Evolutionary conservation across 202 grass and related monocot genomes (phyloP).

Genomic region (Saccharum hybrid): DNA sequence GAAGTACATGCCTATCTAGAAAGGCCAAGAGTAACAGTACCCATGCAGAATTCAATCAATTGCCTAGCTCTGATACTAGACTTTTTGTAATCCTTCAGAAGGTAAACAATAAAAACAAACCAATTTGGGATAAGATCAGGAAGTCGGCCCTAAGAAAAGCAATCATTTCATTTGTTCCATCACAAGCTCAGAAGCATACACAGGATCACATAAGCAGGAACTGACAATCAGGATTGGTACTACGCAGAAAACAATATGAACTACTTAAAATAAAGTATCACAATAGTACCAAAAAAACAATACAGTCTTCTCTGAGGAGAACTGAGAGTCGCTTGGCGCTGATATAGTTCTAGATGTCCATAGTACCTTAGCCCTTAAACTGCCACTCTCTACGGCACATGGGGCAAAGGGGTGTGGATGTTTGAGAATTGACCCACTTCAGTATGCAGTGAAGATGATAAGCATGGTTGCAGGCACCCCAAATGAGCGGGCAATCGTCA

Average conservation of each 20-base stretch:
- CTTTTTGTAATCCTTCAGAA: slow-evolving; percentile 15
- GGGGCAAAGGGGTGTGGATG: slow-evolving; percentile 81
- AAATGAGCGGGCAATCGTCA: slow-evolving; percentile 84
- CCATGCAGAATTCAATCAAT: neutral
- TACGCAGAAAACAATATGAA: slow-evolving; percentile 30
- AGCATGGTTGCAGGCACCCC: slow-evolving; percentile 77
- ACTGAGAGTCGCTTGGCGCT: neutral
- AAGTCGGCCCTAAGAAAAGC: neutral
- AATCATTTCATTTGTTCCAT: neutral
- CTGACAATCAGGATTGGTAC: neutral
- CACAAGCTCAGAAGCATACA: slow-evolving; percentile 19
- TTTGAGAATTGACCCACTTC: slow-evolving; percentile 92
- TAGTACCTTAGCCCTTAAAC: slow-evolving; percentile 69
- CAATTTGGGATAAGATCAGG: slow-evolving; percentile 21
- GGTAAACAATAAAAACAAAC: slow-evolving; percentile 22
- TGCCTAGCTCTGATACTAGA: neutral
- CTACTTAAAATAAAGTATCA: slow-evolving; percentile 8
- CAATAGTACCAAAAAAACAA: neutral
- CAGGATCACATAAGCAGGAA: neutral
- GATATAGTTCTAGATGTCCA: slow-evolving; percentile 28
- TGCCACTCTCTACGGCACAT: slow-evolving; percentile 95
- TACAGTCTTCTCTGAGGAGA: slow-evolving; percentile 21
- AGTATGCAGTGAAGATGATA: slow-evolving; percentile 92
- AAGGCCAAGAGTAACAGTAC: neutral
- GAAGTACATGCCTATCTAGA: neutral